phyloP scores from a whole-genome alignment of 202 grass and related monocot genomes.

The Schoenoplectus tabernaemontani region DNA sequence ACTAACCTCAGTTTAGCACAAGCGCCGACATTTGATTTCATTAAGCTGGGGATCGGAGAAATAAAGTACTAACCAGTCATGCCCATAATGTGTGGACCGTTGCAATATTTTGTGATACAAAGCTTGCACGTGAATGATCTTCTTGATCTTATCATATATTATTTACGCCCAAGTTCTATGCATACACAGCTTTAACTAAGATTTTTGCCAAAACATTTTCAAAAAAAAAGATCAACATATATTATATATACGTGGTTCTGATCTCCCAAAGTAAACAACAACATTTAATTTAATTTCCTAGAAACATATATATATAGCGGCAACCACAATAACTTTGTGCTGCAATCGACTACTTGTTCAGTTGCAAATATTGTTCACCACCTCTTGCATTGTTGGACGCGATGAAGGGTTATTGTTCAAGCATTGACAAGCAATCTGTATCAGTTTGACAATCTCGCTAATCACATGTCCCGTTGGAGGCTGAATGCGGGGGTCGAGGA shows the following conservation, averaged over 20 bases:
- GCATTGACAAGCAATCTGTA: background rate
- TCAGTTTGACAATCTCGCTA: background rate
- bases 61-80: background rate
- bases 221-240: background rate
- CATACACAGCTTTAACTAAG: background rate
- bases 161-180: background rate
- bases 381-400: conserved; percentile 6
- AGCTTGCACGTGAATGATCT: background rate
- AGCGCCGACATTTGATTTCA: too few relatives aligned
- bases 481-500: background rate
- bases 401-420: background rate
- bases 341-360: background rate
- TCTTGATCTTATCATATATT: background rate
- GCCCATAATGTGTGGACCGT: background rate
- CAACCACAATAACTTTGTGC: background rate
- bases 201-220: background rate
- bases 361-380: background rate
- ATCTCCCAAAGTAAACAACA: background rate
- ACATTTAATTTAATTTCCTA: background rate
- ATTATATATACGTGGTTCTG: background rate
- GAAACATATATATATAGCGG: background rate
- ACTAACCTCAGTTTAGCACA: too few relatives aligned
- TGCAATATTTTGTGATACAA: background rate
- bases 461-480: background rate
- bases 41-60: background rate